Percentiles rank a stretch among this genome's conserved stretches.
These are phyloP conservation scores for Thelonectria blattea DNA, from an alignment of 2,329 filamentous ascomycete genomes.

Conservation along the genomic window DNA sequence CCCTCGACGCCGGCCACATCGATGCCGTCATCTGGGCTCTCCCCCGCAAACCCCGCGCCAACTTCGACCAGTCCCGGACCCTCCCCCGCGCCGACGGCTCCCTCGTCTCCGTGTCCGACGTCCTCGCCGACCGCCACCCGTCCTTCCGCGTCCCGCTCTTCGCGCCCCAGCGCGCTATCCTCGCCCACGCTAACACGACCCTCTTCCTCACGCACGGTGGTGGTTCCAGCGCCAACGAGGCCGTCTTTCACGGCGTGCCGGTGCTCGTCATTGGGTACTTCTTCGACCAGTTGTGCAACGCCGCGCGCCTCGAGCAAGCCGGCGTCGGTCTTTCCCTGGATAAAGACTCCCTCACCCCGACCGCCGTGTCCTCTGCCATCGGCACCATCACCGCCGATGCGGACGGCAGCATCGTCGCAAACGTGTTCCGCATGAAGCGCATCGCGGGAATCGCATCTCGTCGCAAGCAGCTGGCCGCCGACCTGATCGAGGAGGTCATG, in stretches of 20 bases:
- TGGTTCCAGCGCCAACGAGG: slow-evolving; percentile 49
- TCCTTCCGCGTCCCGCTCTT: slow-evolving; percentile 44
- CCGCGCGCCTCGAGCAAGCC: slow-evolving; percentile 41
- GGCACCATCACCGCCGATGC: slow-evolving; percentile 38
- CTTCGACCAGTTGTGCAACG: slow-evolving; percentile 51
- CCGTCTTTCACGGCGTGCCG: slow-evolving; percentile 46
- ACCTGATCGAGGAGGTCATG: slow-evolving; percentile 50
- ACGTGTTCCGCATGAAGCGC: slow-evolving; percentile 45
- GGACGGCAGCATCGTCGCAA: slow-evolving; percentile 40
- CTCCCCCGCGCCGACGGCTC: slow-evolving; percentile 23
- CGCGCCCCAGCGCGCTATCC: slow-evolving; percentile 49
- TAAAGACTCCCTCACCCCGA: slow-evolving; percentile 44
- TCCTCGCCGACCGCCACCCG: slow-evolving; percentile 40
- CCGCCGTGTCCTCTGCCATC: slow-evolving; percentile 41
- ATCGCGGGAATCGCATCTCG: slow-evolving; percentile 46
- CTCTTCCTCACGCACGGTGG: slow-evolving; percentile 52
- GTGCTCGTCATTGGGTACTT: slow-evolving; percentile 47
- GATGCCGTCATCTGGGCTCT: slow-evolving; percentile 50
- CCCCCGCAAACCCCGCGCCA: not conserved
- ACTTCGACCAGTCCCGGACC: slow-evolving; percentile 28
- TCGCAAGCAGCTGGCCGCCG: slow-evolving; percentile 45
- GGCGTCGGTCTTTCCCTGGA: slow-evolving; percentile 46
- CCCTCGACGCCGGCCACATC: slow-evolving; percentile 37
- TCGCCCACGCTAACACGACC: slow-evolving; percentile 42
- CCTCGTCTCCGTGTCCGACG: slow-evolving; percentile 9